Base-by-base conservation (phyloP, 1,139 yeast species). In the Lizanozyma gosingica region DNA sequence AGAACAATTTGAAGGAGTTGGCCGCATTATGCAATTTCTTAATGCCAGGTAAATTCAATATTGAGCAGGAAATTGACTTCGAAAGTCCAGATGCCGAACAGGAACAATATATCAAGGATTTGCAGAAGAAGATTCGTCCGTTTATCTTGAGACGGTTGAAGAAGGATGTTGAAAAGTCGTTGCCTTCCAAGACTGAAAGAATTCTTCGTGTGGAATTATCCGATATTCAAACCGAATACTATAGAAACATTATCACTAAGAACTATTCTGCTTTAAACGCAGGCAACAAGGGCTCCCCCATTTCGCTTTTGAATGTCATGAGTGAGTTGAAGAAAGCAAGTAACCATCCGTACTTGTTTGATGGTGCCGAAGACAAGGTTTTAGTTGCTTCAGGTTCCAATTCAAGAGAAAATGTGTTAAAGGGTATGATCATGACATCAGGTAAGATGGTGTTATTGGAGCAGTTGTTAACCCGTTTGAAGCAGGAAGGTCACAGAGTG, bases 371-470 rank as follows among this genome's bases (percentile, higher is more conserved):
- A 60, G 83, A 82, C 34, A 76, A 83, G 45, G 95, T 87, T 17
- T 65, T 88, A 45, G 68, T 76, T 4, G 78, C 79, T 44, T 65
- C 63, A 2, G 81, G 79, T n/a, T 74, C 80, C 4, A 57, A 62
- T 17, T 71, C 87, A 1, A 73, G 97, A 45, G 97, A 92, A 50
- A 85, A 81, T 48, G 72, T 84, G 14, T 66, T 92, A 38, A 78
- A 88, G 55, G 99, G 98, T 14, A 70, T 92, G 72, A 85, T 92
- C 48, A 94, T 92, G 98, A 86, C 95, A 14, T 85, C 95, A 15
- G 99, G 99, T 52, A 92, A 92, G 58, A 92, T 94, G 98, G 98
- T 94, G 2, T 68, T 92, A 40, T 68, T 92, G 38, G 99, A 92
- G 62, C 92, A 94, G 59, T 70, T 92, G 35, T 70, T 92, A 45